Evolutionary conservation across 225 moss, liverwort and hornwort species (phyloP).

Genomic region (Marchantia paleacea): DNA sequence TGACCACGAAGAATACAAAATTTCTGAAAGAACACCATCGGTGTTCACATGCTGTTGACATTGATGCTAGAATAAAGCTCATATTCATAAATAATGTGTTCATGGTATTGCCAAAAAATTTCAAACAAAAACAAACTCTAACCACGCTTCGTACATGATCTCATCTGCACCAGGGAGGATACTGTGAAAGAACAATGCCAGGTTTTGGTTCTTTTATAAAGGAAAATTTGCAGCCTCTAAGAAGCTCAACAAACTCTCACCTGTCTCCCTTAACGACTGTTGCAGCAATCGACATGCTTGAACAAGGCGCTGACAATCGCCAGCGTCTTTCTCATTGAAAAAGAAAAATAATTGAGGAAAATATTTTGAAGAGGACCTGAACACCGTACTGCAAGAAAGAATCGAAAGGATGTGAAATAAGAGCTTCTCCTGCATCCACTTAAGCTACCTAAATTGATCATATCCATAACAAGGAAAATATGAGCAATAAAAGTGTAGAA

Average conservation of each 20-base stretch:
- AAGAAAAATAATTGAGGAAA: slow-evolving; percentile 89
- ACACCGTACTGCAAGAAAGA: slow-evolving; percentile 57
- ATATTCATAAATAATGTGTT: neutral
- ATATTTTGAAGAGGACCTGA: slow-evolving; percentile 73
- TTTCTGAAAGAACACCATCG: neutral
- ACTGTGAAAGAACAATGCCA: neutral
- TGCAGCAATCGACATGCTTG: slow-evolving; percentile 80
- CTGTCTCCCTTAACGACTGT: slow-evolving; percentile 49
- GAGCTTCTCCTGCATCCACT: neutral
- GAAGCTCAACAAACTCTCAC: slow-evolving; percentile 32
- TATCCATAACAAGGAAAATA: neutral
- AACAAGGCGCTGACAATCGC: slow-evolving; percentile 73
- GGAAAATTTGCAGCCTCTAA: neutral
- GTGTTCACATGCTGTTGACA: neutral
- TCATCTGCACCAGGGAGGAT: no score
- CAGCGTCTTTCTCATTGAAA: slow-evolving; percentile 68
- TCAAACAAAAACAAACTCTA: neutral
- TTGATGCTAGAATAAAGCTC: neutral
- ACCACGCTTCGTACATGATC: neutral
- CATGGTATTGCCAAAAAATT: no score
- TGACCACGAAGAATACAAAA: neutral
- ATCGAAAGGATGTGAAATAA: slow-evolving; percentile 19
- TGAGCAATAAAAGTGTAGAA: neutral
- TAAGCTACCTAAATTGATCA: neutral
- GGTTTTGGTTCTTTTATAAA: neutral